Conservation (phyloP, 2,329 filamentous ascomycete genomes). For the Podosphaera fusca region DNA sequence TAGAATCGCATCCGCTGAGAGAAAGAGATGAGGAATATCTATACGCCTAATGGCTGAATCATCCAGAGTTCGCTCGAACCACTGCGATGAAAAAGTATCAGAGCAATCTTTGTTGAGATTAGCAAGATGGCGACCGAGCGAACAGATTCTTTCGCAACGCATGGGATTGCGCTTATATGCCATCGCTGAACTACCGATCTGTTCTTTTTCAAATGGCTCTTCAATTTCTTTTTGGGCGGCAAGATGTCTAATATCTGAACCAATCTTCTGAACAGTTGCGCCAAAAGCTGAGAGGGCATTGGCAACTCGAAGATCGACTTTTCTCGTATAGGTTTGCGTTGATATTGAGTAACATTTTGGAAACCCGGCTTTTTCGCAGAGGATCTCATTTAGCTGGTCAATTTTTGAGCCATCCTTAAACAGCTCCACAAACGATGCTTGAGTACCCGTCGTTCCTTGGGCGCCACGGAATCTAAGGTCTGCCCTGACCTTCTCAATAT, state of each 20-base stretch:
- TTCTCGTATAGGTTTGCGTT: constrained; percentile 52
- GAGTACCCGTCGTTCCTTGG: constrained; percentile 44
- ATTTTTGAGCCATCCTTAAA: constrained; percentile 29
- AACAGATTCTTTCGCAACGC: constrained; percentile 25
- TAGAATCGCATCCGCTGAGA: constrained; percentile 44
- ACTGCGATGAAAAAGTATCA: constrained; percentile 48
- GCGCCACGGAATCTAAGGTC: constrained; percentile 51
- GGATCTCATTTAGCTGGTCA: constrained; percentile 29
- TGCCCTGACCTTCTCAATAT: constrained; percentile 43
- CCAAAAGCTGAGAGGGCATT: constrained; percentile 64
- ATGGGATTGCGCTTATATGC: constrained; percentile 27
- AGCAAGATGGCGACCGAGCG: constrained; percentile 23
- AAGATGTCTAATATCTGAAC: constrained; percentile 50
- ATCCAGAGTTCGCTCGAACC: constrained; percentile 44
- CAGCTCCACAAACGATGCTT: constrained; percentile 23
- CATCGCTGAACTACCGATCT: constrained; percentile 43
- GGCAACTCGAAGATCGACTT: constrained; percentile 60
- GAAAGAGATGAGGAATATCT: constrained; percentile 41
- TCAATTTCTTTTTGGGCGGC: constrained; percentile 64
- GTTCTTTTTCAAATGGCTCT: constrained; percentile 58
- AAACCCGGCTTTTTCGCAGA: constrained; percentile 34
- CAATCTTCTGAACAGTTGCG: constrained; percentile 54
- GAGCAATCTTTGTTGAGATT: constrained; percentile 17
- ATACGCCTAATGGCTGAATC: constrained; percentile 42
- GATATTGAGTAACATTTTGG: constrained; percentile 24